These are phyloP conservation scores for Nicotiana benthamiana DNA, from an alignment of 257 asterid genomes.

Conservation along the genomic window DNA sequence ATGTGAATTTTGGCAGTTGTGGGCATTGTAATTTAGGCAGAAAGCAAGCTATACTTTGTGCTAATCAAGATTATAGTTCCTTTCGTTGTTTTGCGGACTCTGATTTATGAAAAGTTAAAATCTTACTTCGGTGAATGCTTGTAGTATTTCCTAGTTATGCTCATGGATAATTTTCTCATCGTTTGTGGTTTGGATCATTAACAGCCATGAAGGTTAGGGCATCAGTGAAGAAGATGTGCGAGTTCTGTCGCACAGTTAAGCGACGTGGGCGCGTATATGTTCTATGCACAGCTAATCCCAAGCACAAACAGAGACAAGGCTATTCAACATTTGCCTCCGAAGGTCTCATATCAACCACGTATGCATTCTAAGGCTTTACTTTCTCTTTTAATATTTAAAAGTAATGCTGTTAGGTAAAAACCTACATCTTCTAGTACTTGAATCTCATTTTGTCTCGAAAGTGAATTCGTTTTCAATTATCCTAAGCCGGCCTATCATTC, in stretches of 20 bases:
- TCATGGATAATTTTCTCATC: constrained; percentile 1
- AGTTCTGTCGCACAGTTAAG: constrained; percentile 75
- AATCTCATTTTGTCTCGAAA: neutral
- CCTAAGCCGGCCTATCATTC: too few relatives aligned
- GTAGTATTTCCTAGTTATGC: neutral
- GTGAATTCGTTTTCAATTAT: too few relatives aligned
- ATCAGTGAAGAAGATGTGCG: constrained; percentile 92
- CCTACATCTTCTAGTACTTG: neutral
- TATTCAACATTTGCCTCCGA: constrained; percentile 71
- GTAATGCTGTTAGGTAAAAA: neutral
- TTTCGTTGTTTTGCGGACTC: neutral
- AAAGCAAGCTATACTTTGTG: neutral
- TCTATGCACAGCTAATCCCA: constrained; percentile 79
- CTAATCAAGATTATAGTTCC: neutral
- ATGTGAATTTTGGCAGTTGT: neutral
- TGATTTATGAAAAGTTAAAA: neutral
- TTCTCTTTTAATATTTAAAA: neutral
- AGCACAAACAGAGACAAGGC: constrained; percentile 97
- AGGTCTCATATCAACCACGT: constrained; percentile 43
- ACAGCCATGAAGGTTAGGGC: constrained; percentile 92
- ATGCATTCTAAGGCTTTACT: constrained; percentile 21
- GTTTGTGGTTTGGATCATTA: constrained; percentile 3
- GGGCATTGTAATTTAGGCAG: neutral
- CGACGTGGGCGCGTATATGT: constrained; percentile 90
- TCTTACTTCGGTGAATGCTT: neutral